phyloP scores from a whole-genome alignment of 1,284 basidiomycete genomes.

The Phylloporus gajari region DNA sequence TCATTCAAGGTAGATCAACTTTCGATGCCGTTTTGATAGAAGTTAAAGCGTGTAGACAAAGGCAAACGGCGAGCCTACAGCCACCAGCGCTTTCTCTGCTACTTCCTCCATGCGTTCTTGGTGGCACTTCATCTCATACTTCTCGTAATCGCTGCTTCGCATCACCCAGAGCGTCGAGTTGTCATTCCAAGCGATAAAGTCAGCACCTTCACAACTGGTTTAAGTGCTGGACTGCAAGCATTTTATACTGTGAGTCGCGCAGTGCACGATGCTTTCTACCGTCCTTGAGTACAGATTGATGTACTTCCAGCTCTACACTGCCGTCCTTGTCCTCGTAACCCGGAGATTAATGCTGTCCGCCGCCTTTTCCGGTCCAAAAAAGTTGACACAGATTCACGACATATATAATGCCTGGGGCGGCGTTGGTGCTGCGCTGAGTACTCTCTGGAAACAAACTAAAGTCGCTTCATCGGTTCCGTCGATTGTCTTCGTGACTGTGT shows the following conservation, averaged over 20 bases:
- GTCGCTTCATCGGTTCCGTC: background rate
- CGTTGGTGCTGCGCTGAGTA: background rate
- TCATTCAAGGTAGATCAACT: background rate
- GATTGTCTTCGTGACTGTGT: background rate
- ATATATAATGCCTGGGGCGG: background rate
- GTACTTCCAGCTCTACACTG: background rate
- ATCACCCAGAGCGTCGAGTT: background rate
- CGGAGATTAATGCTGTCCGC: conserved; percentile 1
- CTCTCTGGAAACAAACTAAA: conserved; percentile 8
- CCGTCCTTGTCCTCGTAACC: conserved; percentile 1
- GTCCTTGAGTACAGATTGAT: background rate
- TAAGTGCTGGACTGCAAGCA: background rate
- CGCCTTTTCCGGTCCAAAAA: background rate
- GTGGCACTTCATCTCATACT: background rate
- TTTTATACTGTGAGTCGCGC: conserved; percentile 2
- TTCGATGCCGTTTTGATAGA: background rate
- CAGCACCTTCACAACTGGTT: background rate
- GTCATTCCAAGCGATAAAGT: background rate
- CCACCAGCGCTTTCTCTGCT: background rate
- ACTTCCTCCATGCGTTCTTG: background rate
- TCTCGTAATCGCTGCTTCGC: background rate
- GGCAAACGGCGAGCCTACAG: no score
- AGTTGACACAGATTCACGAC: background rate
- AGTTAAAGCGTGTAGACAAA: background rate
- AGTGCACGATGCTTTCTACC: background rate